Evolutionary conservation across 345 rosid species (phyloP).

Genomic region (Brassica cretica): DNA sequence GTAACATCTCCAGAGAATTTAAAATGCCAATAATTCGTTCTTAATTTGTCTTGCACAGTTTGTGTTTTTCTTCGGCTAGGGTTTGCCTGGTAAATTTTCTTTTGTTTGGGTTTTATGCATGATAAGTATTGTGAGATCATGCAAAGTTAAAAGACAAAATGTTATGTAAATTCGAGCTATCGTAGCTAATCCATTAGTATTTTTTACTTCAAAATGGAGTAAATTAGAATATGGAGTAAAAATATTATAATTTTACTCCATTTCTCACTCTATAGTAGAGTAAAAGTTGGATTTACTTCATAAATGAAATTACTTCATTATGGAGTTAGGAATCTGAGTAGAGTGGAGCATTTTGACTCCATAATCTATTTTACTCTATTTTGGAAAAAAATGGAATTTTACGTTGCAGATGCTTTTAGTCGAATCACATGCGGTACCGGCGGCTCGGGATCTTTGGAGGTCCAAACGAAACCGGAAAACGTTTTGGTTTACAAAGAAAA

Average conservation of each 20-base stretch:
- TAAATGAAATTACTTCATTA: too few species aligned
- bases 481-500: background rate
- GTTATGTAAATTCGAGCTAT: background rate
- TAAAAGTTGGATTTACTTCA: too few species aligned
- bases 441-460: background rate
- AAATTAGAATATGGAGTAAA: too few species aligned
- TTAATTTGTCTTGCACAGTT: background rate
- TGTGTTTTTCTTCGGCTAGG: background rate
- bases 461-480: background rate
- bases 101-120: background rate
- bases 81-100: background rate
- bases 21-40: background rate
- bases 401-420: background rate
- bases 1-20: constrained; percentile 2
- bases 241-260: too few species aligned
- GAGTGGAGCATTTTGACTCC: too few species aligned
- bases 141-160: constrained; percentile 3
- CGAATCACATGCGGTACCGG: background rate
- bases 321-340: too few species aligned
- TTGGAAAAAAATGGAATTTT: too few species aligned
- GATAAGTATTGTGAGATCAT: constrained; percentile 3
- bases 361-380: too few species aligned
- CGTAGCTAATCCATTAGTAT: too few species aligned
- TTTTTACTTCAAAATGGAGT: too few species aligned
- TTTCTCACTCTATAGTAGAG: too few species aligned